Evolutionary conservation across 805 yeast species (phyloP).

Genomic region (Hanseniaspora thailandica): DNA sequence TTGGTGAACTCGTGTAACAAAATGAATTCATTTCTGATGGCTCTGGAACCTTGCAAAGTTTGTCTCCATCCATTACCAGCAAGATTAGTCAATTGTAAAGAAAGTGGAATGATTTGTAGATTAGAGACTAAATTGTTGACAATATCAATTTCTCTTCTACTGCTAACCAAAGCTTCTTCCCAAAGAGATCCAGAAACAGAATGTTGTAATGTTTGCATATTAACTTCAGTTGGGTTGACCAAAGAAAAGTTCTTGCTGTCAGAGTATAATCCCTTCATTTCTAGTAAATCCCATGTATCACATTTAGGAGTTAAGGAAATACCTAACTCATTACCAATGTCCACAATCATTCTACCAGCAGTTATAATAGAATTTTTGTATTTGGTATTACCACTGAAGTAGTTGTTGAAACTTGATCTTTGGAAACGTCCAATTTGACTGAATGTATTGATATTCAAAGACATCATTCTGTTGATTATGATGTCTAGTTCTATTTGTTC

Average conservation of each 20-base stretch:
- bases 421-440: constrained; percentile 72
- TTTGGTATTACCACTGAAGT: constrained; percentile 45
- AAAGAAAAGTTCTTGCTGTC: constrained; percentile 37
- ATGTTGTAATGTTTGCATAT: constrained; percentile 53
- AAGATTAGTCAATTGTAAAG: constrained; percentile 79
- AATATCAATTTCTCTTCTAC: constrained; percentile 51
- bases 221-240: constrained; percentile 49
- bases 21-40: constrained; percentile 90
- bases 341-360: constrained; percentile 82
- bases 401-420: constrained; percentile 66
- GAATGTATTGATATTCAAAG: constrained; percentile 62
- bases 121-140: constrained; percentile 70
- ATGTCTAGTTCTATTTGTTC: constrained; percentile 72
- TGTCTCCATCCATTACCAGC: constrained; percentile 98
- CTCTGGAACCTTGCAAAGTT: constrained; percentile 87
- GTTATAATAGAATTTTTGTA: constrained; percentile 55
- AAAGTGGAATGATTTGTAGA: constrained; percentile 73
- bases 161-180: constrained; percentile 59
- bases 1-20: constrained; percentile 80
- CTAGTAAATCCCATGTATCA: constrained; percentile 86
- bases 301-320: constrained; percentile 83
- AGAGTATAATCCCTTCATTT: constrained; percentile 78
- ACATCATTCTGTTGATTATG: constrained; percentile 68
- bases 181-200: constrained; percentile 57
- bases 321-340: constrained; percentile 88